Base-by-base conservation (phyloP, 73 alveolate genomes). In the Tetrahymena borealis region DNA sequence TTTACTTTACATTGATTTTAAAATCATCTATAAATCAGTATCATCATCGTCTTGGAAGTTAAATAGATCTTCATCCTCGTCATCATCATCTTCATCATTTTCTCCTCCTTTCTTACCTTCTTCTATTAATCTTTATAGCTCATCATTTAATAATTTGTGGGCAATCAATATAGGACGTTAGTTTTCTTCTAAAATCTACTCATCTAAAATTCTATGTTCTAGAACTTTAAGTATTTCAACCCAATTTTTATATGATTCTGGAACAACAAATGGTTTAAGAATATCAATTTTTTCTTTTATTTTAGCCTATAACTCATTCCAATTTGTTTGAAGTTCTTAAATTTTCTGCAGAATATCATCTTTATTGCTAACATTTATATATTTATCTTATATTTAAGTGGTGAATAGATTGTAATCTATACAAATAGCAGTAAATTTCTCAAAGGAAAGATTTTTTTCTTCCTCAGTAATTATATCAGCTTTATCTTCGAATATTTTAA, bases 71-170 rank as follows among this genome's bases (percentile, higher is more conserved):
- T 60, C 85, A 20, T 60, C 85, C 4, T 60, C 85, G 85, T 60
- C 85, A 60, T 60, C 85, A 18, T 90, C 93, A 38, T 38, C 78
- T 39, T 92, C 95, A 37, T 93, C 95, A 93, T 79, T 85, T 33
- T 93, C 95, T 39, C 78, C 95, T 85, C 91, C 95, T 18, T 93
- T 79, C 35, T 93, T 60, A 79, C 95, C 95, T 38, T 40, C 93
- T 20, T 79, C 42, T 5, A 93, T 40, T 39, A 93, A 90, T 41
- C 95, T 79, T 13, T 93, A 31, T 15, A 93, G 38, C 38, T 93
- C 95, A 79, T 79, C 90, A 39, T 93, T 93, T 15, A 93, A 77
- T 90, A 93, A 39, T 40, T 37, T 39, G 79, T 93, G 95, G 15
- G 95, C 95, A 32, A 93, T 93, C 37, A 93, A 39, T 32, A 93